Percentiles rank a stretch among this genome's conserved stretches.
These are phyloP conservation scores for Fusarium sp. DNA, from an alignment of 2,329 filamentous ascomycete genomes.

Conservation along the genomic window DNA sequence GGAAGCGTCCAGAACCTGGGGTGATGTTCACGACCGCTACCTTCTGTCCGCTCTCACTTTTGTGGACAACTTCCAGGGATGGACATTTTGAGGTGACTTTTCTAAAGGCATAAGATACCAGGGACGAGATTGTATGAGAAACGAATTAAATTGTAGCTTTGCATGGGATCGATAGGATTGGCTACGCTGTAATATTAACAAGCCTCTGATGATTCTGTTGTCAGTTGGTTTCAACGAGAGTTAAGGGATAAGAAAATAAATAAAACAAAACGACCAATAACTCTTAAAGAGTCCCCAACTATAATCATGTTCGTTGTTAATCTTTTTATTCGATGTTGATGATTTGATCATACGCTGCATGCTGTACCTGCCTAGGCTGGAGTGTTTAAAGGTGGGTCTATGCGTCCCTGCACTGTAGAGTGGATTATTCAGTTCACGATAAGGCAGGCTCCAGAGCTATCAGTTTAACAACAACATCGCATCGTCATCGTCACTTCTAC, in stretches of 20 bases:
- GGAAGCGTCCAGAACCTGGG: conserved; percentile 80
- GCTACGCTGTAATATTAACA: conserved; percentile 5
- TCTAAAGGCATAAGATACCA: background rate
- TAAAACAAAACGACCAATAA: too few relatives aligned
- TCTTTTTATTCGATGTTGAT: background rate
- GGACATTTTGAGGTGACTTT: conserved; percentile 59
- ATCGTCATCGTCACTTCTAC: conserved; percentile 28
- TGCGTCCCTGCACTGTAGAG: conserved; percentile 32
- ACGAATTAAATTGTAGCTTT: conserved; percentile 5
- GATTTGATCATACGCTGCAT: background rate
- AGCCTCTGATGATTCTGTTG: background rate
- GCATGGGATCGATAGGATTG: background rate
- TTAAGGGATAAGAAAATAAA: background rate
- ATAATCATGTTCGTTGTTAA: background rate
- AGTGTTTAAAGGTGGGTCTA: conserved; percentile 11
- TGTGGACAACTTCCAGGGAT: conserved; percentile 78
- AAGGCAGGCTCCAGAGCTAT: conserved; percentile 34
- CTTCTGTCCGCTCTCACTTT: conserved; percentile 77
- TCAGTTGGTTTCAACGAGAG: background rate
- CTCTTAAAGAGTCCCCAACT: background rate
- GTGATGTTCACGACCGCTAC: conserved; percentile 74
- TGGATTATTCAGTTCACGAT: conserved; percentile 34
- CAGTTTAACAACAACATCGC: conserved; percentile 28
- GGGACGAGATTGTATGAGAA: conserved; percentile 11
- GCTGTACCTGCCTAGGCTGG: background rate